These are phyloP conservation scores for Curvularia sp. DNA, from an alignment of 2,329 filamentous ascomycete species.

Conservation along the genomic window DNA sequence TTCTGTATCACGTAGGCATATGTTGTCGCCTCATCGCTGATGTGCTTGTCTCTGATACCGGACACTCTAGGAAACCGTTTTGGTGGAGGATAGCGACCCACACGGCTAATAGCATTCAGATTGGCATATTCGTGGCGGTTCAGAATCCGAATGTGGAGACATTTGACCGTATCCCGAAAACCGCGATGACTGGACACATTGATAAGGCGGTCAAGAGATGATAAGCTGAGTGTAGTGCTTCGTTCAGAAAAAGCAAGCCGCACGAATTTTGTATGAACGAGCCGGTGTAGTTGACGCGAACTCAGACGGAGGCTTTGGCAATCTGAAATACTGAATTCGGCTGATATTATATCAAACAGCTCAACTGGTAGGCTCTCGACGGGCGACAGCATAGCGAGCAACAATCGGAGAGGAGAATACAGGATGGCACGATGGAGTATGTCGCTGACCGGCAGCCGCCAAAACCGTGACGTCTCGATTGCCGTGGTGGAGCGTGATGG, in stretches of 20 bases:
- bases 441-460: neutral
- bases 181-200: constrained; percentile 25
- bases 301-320: constrained; percentile 34
- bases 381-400: constrained; percentile 27
- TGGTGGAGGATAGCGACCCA: constrained; percentile 38
- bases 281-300: constrained; percentile 31
- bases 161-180: constrained; percentile 26
- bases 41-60: constrained; percentile 24
- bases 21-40: constrained; percentile 30
- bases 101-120: constrained; percentile 28
- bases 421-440: neutral
- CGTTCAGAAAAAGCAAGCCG: constrained; percentile 32
- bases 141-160: constrained; percentile 35
- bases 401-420: neutral
- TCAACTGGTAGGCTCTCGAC: constrained; percentile 41
- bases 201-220: constrained; percentile 34
- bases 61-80: constrained; percentile 36
- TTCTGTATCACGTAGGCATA: constrained; percentile 29
- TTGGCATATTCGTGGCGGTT: constrained; percentile 33
- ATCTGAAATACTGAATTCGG: constrained; percentile 23
- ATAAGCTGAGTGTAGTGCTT: constrained; percentile 32
- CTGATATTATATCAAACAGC: constrained; percentile 36
- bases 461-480: neutral
- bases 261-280: constrained; percentile 32
- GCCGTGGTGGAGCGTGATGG: neutral